A percentile compares a stretch with the other conserved stretches of the same genome.
These are phyloP conservation scores for Mycotypha africana DNA, from an alignment of 371 early-diverging fungal species.

Conservation along the genomic window DNA sequence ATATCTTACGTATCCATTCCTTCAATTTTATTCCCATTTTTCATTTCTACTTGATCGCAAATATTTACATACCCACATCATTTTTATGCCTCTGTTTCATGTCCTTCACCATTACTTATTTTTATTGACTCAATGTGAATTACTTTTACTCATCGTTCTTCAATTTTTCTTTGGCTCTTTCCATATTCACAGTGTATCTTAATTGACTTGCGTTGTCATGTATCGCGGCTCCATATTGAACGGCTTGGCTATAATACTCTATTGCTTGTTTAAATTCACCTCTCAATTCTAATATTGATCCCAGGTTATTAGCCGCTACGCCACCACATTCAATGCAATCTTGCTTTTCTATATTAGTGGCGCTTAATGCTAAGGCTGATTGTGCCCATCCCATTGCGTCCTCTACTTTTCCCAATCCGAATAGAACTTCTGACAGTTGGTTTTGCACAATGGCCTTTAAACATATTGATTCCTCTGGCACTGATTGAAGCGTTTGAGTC, in stretches of 20 bases:
- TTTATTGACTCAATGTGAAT: neutral
- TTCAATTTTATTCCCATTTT: too few relatives aligned
- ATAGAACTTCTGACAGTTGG: constrained; percentile 44
- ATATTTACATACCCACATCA: neutral
- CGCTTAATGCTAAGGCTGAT: constrained; percentile 32
- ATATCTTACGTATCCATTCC: too few relatives aligned
- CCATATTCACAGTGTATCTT: constrained; percentile 23
- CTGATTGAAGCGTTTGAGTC: constrained; percentile 24
- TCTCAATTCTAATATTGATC: constrained; percentile 35
- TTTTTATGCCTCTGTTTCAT: neutral
- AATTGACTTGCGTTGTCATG: constrained; percentile 23
- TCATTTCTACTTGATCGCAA: too few relatives aligned
- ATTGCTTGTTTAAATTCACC: constrained; percentile 35
- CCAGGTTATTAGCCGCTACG: constrained; percentile 43
- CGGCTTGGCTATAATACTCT: constrained; percentile 37
- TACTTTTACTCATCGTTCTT: constrained; percentile 2
- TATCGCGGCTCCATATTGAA: constrained; percentile 22
- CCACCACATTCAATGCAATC: constrained; percentile 51
- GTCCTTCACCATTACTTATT: neutral
- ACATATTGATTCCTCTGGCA: constrained; percentile 26
- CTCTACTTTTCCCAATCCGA: constrained; percentile 35
- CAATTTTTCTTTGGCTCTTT: constrained; percentile 14
- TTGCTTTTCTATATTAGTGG: constrained; percentile 9
- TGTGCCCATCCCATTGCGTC: constrained; percentile 54
- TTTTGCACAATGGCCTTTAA: constrained; percentile 42